Evolutionary conservation across 306 rosid genomes (phyloP).

Genomic region (Cercis canadensis): DNA sequence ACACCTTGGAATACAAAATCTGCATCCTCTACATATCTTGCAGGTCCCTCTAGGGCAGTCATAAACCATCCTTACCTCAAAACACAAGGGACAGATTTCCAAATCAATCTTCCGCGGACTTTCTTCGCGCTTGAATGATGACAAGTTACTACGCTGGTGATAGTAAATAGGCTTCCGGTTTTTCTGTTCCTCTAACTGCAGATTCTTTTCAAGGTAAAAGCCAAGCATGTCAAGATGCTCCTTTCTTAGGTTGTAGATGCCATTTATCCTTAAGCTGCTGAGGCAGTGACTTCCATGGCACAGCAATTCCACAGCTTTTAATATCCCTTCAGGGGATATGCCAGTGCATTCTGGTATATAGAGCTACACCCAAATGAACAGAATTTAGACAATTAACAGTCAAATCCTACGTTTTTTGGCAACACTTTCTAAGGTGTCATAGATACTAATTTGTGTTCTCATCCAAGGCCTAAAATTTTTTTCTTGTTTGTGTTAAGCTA

Average conservation of each 20-base stretch:
- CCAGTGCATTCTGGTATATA: constrained; percentile 76
- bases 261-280: constrained; percentile 61
- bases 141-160: constrained; percentile 34
- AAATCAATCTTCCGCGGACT: constrained; percentile 51
- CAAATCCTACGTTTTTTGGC: background rate
- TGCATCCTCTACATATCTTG: constrained; percentile 71
- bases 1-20: constrained; percentile 74
- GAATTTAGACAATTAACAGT: constrained; percentile 27
- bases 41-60: constrained; percentile 69
- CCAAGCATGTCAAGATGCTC: constrained; percentile 59
- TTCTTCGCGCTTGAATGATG: constrained; percentile 26
- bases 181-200: constrained; percentile 32
- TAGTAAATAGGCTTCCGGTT: constrained; percentile 45
- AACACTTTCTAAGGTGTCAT: background rate
- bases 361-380: constrained; percentile 59
- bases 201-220: constrained; percentile 42
- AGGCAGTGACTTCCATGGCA: constrained; percentile 57
- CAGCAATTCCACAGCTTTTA: constrained; percentile 59
- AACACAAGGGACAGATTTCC: constrained; percentile 71
- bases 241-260: constrained; percentile 65
- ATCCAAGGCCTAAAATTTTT: background rate
- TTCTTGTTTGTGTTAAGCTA: too few species aligned
- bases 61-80: constrained; percentile 57
- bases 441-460: background rate
- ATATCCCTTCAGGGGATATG: constrained; percentile 76